phyloP scores from a whole-genome alignment of 2,329 filamentous ascomycete species.

The Aureobasidium leucospermi region DNA sequence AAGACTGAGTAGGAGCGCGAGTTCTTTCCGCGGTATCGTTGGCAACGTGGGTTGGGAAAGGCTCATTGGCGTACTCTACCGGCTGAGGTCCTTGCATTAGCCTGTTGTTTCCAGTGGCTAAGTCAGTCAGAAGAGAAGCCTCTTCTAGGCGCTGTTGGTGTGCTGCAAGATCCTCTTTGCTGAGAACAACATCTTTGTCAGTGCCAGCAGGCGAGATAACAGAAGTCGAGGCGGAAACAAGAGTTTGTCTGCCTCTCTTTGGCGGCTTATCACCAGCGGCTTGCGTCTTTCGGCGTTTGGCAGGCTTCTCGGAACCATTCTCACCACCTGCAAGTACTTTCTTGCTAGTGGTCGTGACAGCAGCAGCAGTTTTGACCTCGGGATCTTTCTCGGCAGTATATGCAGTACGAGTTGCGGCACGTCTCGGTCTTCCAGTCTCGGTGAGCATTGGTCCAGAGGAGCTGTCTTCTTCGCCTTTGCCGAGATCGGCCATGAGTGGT shows the following conservation, averaged over 20 bases:
- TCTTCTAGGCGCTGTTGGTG: slow-evolving; percentile 25
- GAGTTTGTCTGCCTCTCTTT: slow-evolving; percentile 21
- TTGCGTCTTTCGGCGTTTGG: slow-evolving; percentile 21
- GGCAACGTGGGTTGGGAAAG: slow-evolving; percentile 2
- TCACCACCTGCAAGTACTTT: slow-evolving; percentile 21
- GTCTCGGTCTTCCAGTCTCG: slow-evolving; percentile 43
- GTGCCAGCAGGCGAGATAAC: slow-evolving; percentile 28
- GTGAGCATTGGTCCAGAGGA: slow-evolving; percentile 35
- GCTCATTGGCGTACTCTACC: slow-evolving; percentile 14
- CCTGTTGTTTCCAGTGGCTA: slow-evolving; percentile 20
- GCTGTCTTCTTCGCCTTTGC: slow-evolving; percentile 34
- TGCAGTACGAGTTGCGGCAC: slow-evolving; percentile 60
- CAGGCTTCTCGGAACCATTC: slow-evolving; percentile 27
- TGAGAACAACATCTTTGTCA: slow-evolving; percentile 23
- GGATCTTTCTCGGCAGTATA: slow-evolving; percentile 59
- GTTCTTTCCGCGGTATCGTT: slow-evolving; percentile 10
- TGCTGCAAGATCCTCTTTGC: slow-evolving; percentile 24
- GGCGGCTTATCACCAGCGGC: slow-evolving; percentile 26
- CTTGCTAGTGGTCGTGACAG: slow-evolving; percentile 44
- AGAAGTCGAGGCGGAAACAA: slow-evolving; percentile 30
- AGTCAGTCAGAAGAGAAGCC: slow-evolving; percentile 25
- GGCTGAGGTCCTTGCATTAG: slow-evolving; percentile 5
- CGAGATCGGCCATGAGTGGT: slow-evolving; percentile 58
- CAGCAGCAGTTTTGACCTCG: slow-evolving; percentile 56
- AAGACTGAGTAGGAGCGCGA: slow-evolving; percentile 13